Evolutionary conservation across 2,329 filamentous ascomycete species (phyloP).

Genomic region (Ophiostoma tasmaniense): DNA sequence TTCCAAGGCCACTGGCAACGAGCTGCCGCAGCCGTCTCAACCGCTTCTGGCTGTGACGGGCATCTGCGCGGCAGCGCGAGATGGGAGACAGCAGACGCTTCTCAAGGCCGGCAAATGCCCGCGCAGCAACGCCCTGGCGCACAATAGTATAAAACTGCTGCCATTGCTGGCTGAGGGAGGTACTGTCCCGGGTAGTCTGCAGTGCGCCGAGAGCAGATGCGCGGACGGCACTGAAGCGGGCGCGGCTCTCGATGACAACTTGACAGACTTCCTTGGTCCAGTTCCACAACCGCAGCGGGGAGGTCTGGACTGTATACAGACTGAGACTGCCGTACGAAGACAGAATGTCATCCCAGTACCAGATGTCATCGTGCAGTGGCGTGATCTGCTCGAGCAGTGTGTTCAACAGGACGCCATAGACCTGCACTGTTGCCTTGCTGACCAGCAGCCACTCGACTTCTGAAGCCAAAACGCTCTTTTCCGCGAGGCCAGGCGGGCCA

Average conservation of each 20-base stretch:
- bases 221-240: constrained; percentile 32
- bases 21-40: constrained; percentile 67
- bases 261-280: constrained; percentile 50
- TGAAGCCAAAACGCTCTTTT: constrained; percentile 51
- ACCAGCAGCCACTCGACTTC: constrained; percentile 87
- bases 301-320: constrained; percentile 79
- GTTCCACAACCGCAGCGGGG: constrained; percentile 63
- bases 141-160: constrained; percentile 73
- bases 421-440: constrained; percentile 86
- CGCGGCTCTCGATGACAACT: constrained; percentile 55
- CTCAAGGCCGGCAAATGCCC: constrained; percentile 62
- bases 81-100: constrained; percentile 69
- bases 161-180: constrained; percentile 46
- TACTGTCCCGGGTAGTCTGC: constrained; percentile 19
- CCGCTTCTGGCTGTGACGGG: constrained; percentile 61
- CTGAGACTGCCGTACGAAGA: constrained; percentile 69
- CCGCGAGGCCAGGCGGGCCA: constrained; percentile 2
- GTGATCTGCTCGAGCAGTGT: constrained; percentile 75
- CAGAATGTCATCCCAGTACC: constrained; percentile 91
- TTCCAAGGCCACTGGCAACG: constrained; percentile 76
- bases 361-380: constrained; percentile 75
- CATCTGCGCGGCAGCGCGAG: constrained; percentile 64
- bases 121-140: constrained; percentile 62
- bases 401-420: constrained; percentile 72
- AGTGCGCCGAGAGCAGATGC: constrained; percentile 17